Evolutionary conservation across 345 rosid species (phyloP), one percentile per base, ranked within the genome.

Genomic region (Mangifera indica): DNA sequence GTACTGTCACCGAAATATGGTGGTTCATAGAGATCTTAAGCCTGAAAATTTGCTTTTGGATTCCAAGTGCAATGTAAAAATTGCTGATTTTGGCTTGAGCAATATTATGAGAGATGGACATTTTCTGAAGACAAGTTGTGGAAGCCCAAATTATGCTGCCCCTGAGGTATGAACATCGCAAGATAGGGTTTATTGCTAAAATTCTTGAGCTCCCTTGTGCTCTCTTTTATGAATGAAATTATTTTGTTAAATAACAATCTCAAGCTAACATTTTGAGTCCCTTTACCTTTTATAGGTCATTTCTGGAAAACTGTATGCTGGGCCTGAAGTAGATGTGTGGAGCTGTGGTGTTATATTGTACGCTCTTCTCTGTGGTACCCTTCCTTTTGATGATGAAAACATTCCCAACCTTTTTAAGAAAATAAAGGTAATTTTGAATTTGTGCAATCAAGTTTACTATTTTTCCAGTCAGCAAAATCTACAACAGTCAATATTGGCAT

Each of bases 241-340:
- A 37, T 68, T 21, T 52, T 9, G 69, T 10, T 26, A 37, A 20
- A 49, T 55, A 51, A 18, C 61, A 65, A 44, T 73, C 62, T 52
- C 20, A 54, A 40, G 73, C 25, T 73, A 71, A 20, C 13, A 60
- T 46, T 26, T n/a, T 48, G 21, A 55, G 44, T 22, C 13, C 45
- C 9, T 25, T 76, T 6, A 49, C 70, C 20, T 69, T 73, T 71
- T 81, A 52, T 78, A 96, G 98, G 96, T 96, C 21, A 84, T 93
- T 64, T 91, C 96, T 5, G 96, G 94, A 26, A 93, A 90, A 74
- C 77, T 88, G 74, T 96, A 96, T 77, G 89, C 94, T 69, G 99
- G 99, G 20, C 94, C 97, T 63, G 99, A 93, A 83, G 92, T 93
- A 60, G 99, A 96, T 78, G 97, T 96, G 46, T 96, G 99, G 99